Conservation (phyloP, 2,329 filamentous ascomycete species). For the Pyricularia sp. region DNA sequence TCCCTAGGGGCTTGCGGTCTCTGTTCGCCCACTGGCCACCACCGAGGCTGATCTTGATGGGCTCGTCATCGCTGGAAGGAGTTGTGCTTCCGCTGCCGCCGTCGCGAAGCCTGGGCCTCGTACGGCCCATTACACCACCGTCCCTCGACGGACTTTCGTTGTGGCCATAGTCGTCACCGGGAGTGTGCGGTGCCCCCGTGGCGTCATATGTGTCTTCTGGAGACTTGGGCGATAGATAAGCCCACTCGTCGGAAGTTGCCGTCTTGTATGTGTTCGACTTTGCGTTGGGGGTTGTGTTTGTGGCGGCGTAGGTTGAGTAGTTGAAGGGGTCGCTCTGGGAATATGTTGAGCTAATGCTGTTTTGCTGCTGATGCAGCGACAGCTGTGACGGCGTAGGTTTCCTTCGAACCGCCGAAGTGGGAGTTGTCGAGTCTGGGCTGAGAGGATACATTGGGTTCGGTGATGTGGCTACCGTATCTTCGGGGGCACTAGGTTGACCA, state of each 20-base stretch:
- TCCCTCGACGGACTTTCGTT: conserved; percentile 6
- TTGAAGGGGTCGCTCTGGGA: conserved; percentile 13
- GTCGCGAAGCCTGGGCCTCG: conserved; percentile 3
- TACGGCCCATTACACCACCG: conserved; percentile 26
- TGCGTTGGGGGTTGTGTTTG: conserved; percentile 10
- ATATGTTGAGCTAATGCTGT: conserved; percentile 10
- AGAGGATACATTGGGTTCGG: neutral
- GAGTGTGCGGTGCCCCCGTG: conserved; percentile 29
- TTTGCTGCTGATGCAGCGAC: conserved; percentile 4
- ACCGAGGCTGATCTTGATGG: conserved; percentile 24
- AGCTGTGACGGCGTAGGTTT: conserved; percentile 3
- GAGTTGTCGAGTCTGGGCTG: neutral
- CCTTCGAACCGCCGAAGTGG: neutral
- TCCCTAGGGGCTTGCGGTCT: conserved; percentile 4
- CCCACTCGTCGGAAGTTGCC: conserved; percentile 26
- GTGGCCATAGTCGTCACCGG: conserved; percentile 7
- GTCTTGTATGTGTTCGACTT: conserved; percentile 12
- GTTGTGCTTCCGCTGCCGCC: conserved; percentile 24
- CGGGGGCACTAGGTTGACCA: conserved; percentile 2
- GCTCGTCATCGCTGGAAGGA: conserved; percentile 14
- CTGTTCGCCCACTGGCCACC: conserved; percentile 21
- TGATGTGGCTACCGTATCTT: neutral
- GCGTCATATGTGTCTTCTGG: conserved; percentile 55
- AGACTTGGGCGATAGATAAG: conserved; percentile 50
- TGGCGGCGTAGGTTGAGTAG: conserved; percentile 11